Base-by-base conservation (phyloP, 495 filamentous ascomycete genomes). In the Aspergillus coremiiformis region DNA sequence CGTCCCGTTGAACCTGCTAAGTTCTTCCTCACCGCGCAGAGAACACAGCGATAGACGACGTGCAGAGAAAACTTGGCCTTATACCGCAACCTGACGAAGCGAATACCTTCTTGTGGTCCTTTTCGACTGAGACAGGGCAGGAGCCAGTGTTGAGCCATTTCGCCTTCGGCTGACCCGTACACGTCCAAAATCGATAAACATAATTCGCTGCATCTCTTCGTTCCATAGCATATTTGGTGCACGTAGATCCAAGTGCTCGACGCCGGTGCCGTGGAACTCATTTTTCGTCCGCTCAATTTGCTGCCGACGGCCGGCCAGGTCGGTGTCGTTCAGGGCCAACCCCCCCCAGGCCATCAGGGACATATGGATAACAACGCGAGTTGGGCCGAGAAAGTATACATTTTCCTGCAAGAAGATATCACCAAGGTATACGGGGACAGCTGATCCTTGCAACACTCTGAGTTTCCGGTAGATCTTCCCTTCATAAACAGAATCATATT, bases 161-260 rank as follows among this genome's bases (percentile, higher is more conserved):
- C 24, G 24, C 24, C 9, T 27, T 27, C 24, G 24, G 24, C 9
- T 27, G 24, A 27, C 24, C 24, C 9, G 4, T 27, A 24, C 37
- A 3, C 41, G 29, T 15, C 41, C 20, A 35, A 62, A 62, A 45
- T 59, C 56, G 11, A 59, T 58, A 11, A 61, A 19, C 52, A 59
- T 55, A 15, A 59, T 39, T 30, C 46, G 52, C 15, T 50, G 17
- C 37, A 49, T 21, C 49, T 62, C 52, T 42, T 22, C 49, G 39
- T 59, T 62, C 55, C 56, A 59, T 24, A 59, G 45, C 15, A 62
- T 21, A 39, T 62, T 62, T 4, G 44, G 26, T 20, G 42, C 30
- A 3, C 35, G 46, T 41, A 60, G 15, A 32, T 62, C 60, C 37
- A 20, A 24, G 47, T 62, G 60, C 50, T 49, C 24, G 10, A 59